Conservation (phyloP, 495 filamentous ascomycete species). For the Penicillium salamii region DNA sequence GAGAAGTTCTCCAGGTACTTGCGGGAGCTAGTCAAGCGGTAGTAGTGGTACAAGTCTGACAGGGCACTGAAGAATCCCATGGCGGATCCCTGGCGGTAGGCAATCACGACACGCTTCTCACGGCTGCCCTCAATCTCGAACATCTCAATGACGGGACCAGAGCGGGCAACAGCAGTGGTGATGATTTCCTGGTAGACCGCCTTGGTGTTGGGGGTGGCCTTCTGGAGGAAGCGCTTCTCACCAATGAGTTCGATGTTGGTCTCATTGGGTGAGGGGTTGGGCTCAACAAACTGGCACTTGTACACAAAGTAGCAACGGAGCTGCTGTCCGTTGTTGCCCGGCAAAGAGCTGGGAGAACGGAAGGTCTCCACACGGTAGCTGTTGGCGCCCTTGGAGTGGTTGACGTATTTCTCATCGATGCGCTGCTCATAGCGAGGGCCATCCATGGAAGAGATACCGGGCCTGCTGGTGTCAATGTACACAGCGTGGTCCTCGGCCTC, state of each 20-base stretch:
- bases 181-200: slow-evolving; percentile 92
- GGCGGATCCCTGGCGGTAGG: slow-evolving; percentile 88
- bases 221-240: slow-evolving; percentile 90
- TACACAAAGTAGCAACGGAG: slow-evolving; percentile 98
- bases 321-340: slow-evolving; percentile 71
- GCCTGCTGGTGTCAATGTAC: slow-evolving; percentile 95
- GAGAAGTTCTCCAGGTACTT: slow-evolving; percentile 99
- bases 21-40: slow-evolving; percentile 89
- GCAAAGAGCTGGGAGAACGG: slow-evolving; percentile 71
- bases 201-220: slow-evolving; percentile 93
- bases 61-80: slow-evolving; percentile 92
- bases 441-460: slow-evolving; percentile 68
- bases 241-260: slow-evolving; percentile 88
- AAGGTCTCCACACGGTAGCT: slow-evolving; percentile 96
- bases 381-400: slow-evolving; percentile 59
- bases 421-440: slow-evolving; percentile 91
- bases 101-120: slow-evolving; percentile 91
- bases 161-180: slow-evolving; percentile 72
- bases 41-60: slow-evolving; percentile 97
- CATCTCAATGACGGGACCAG: slow-evolving; percentile 94
- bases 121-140: slow-evolving; percentile 88
- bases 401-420: slow-evolving; percentile 92
- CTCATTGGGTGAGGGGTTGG: slow-evolving; percentile 67
- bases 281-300: slow-evolving; percentile 84
- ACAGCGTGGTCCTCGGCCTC: slow-evolving; percentile 93